Conservation (phyloP, 306 rosid genomes). For the Cicer judaicum region DNA sequence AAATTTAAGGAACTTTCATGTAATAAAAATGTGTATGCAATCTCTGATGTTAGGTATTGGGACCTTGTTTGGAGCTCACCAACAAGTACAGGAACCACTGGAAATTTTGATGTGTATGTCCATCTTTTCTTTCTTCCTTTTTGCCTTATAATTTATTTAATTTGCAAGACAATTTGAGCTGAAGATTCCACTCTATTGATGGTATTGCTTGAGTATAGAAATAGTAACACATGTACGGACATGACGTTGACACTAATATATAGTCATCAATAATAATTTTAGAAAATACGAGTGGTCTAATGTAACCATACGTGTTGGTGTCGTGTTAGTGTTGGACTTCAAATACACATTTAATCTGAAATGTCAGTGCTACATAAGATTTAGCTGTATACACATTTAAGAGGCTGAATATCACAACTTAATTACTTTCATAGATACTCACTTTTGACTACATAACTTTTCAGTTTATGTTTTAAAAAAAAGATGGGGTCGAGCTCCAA, state of each 20-base stretch:
- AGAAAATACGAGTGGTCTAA: not conserved
- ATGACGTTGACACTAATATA: not conserved
- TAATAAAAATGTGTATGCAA: slow-evolving; percentile 8
- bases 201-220: not conserved
- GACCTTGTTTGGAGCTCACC: slow-evolving; percentile 87
- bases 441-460: not conserved
- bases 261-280: not conserved
- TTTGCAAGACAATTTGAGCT: slow-evolving; percentile 15
- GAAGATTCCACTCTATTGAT: not conserved
- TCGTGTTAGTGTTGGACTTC: not conserved
- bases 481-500: too few relatives aligned
- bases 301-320: not conserved
- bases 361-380: not conserved
- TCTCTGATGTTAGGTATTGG: slow-evolving; percentile 67
- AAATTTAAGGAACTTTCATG: not conserved
- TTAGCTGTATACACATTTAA: not conserved
- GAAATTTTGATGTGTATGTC: slow-evolving; percentile 80
- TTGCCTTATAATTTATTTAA: not conserved
- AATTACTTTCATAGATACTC: slow-evolving; percentile 15
- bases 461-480: not conserved
- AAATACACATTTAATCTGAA: not conserved
- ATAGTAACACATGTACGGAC: not conserved
- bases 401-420: not conserved
- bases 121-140: not conserved
- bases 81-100: slow-evolving; percentile 55